Evolutionary conservation across 148 eudicot species (phyloP).

Genomic region (Cornus florida): DNA sequence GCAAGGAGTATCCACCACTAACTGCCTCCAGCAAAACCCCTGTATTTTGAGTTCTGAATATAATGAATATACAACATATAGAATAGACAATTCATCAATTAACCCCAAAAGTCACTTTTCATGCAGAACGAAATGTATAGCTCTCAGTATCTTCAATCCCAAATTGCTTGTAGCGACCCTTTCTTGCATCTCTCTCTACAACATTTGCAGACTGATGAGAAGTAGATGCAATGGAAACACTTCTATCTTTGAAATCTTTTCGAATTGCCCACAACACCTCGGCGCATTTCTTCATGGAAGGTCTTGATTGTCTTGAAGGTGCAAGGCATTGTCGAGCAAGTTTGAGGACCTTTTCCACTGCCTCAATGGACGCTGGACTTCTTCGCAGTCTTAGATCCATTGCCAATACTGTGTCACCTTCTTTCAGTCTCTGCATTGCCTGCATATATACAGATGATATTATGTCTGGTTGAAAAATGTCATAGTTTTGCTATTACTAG

Average conservation of each 20-base stretch:
- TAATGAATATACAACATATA: neutral
- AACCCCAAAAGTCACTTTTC: neutral
- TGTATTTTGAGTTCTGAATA: neutral
- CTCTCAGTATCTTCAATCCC: slow-evolving; percentile 42
- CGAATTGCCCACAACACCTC: slow-evolving; percentile 65
- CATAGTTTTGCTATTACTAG: too few species aligned
- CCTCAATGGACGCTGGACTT: slow-evolving; percentile 56
- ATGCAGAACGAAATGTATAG: slow-evolving; percentile 42
- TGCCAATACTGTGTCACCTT: slow-evolving; percentile 51
- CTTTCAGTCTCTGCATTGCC: slow-evolving; percentile 64
- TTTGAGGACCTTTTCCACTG: slow-evolving; percentile 49
- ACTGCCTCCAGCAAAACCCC: too few species aligned
- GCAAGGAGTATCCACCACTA: too few species aligned
- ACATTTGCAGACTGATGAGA: slow-evolving; percentile 43
- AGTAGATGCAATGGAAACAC: slow-evolving; percentile 12
- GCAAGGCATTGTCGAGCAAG: slow-evolving; percentile 58
- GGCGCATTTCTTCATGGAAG: slow-evolving; percentile 69
- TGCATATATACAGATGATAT: slow-evolving; percentile 16
- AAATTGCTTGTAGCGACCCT: slow-evolving; percentile 25
- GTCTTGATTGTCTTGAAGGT: slow-evolving; percentile 50
- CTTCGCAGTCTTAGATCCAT: slow-evolving; percentile 69
- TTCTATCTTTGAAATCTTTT: slow-evolving; percentile 42
- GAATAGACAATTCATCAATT: neutral
- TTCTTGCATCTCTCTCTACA: slow-evolving; percentile 31
- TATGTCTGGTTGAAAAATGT: too few species aligned